phyloP scores from a whole-genome alignment of 2,329 filamentous ascomycete species.

The Phialophora tarda region DNA sequence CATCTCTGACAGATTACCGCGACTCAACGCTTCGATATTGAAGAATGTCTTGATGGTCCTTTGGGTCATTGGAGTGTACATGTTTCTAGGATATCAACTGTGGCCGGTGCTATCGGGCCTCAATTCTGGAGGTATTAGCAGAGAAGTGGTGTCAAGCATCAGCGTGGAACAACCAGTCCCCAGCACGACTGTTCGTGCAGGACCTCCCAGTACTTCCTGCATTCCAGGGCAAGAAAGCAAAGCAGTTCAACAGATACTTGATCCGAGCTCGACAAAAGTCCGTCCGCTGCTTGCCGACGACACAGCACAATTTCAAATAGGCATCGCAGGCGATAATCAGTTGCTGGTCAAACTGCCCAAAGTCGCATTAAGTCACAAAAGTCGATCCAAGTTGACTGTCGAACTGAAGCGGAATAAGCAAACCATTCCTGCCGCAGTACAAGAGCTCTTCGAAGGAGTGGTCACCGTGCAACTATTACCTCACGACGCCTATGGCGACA shows the following conservation, averaged over 20 bases:
- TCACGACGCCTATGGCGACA: conserved; percentile 55
- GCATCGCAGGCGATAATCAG: conserved; percentile 22
- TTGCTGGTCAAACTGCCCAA: conserved; percentile 31
- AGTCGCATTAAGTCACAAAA: conserved; percentile 43
- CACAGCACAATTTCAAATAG: conserved; percentile 28
- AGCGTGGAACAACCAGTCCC: not conserved
- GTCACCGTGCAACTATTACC: conserved; percentile 59
- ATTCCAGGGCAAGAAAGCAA: not conserved
- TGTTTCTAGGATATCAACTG: conserved; percentile 22
- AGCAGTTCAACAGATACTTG: conserved; percentile 10
- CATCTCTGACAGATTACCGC: not conserved
- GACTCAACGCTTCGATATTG: conserved; percentile 3
- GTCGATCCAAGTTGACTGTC: conserved; percentile 54
- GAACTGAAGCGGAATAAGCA: conserved; percentile 53
- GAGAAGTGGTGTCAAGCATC: conserved; percentile 2
- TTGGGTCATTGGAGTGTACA: conserved; percentile 23
- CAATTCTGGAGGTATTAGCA: not conserved
- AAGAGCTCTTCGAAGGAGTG: conserved; percentile 59
- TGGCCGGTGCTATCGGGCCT: conserved; percentile 21
- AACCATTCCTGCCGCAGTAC: conserved; percentile 53
- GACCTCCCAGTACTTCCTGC: not conserved
- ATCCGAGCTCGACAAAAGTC: conserved; percentile 9
- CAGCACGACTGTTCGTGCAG: not conserved
- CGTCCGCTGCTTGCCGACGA: conserved; percentile 19
- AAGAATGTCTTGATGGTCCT: conserved; percentile 23